Percentiles rank a stretch among this genome's conserved stretches.
Evolutionary conservation across 2,329 filamentous ascomycete species (phyloP).

Genomic region (Neonectria hederae): DNA sequence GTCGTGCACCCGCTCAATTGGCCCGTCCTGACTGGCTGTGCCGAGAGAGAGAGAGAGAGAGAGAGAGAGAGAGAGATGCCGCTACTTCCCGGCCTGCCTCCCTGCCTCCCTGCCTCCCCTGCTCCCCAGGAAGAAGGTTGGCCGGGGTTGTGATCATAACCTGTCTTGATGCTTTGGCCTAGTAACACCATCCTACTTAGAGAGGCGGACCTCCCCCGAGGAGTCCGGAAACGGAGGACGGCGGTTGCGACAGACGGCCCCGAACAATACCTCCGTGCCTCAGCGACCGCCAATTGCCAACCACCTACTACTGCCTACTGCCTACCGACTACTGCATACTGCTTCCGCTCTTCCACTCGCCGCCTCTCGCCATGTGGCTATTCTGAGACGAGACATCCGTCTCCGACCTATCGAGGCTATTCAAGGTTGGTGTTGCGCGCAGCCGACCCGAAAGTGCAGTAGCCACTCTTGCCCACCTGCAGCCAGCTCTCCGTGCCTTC

Average conservation of each 20-base stretch:
- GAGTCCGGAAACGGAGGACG: slow-evolving; percentile 16
- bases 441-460: background rate
- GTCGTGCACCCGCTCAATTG: background rate
- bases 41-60: too few relatives aligned
- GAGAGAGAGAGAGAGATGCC: background rate
- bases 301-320: background rate
- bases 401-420: background rate
- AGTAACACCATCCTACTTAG: slow-evolving; percentile 10
- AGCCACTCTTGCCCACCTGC: background rate
- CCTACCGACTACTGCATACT: background rate
- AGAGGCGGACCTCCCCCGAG: slow-evolving; percentile 14
- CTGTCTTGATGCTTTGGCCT: too few relatives aligned
- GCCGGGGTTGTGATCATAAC: background rate
- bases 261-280: background rate
- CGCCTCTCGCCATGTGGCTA: background rate
- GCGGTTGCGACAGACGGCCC: slow-evolving; percentile 5
- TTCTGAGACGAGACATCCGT: background rate
- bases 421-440: background rate
- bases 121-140: background rate
- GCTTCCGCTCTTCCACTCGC: background rate
- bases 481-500: background rate
- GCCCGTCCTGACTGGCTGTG: too few relatives aligned
- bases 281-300: background rate
- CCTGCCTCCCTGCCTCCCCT: background rate
- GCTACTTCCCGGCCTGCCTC: background rate